Conservation (phyloP, 768 basidiomycete genomes). For the Tulasnella calospora region DNA sequence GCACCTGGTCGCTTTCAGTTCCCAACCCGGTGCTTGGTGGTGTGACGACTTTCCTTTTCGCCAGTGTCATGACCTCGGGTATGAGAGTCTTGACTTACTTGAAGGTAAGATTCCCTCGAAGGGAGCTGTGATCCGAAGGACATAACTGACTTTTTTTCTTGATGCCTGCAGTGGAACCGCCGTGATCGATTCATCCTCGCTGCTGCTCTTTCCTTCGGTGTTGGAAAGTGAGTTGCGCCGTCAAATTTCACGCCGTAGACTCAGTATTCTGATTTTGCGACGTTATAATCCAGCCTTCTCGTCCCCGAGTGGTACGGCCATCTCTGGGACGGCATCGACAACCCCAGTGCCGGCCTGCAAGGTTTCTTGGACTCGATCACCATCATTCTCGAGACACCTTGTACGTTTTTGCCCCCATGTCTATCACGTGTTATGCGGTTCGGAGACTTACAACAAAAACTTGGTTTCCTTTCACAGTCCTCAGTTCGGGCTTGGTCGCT, state of each 20-base stretch:
- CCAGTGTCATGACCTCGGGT: slow-evolving; percentile 66
- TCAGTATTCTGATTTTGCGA: background rate
- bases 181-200: slow-evolving; percentile 35
- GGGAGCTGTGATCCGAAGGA: slow-evolving; percentile 23
- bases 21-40: slow-evolving; percentile 79
- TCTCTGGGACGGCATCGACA: slow-evolving; percentile 59
- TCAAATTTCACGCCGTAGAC: background rate
- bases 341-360: slow-evolving; percentile 51
- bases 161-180: slow-evolving; percentile 46
- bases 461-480: slow-evolving; percentile 39
- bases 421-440: background rate
- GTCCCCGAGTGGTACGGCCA: slow-evolving; percentile 60
- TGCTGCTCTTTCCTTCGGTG: slow-evolving; percentile 35
- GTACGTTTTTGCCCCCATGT: slow-evolving; percentile 43
- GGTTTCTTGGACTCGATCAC: slow-evolving; percentile 74
- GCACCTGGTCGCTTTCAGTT: slow-evolving; percentile 38
- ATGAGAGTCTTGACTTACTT: slow-evolving; percentile 61
- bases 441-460: background rate
- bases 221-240: slow-evolving; percentile 36
- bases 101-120: slow-evolving; percentile 23
- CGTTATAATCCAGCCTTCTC: slow-evolving; percentile 66
- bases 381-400: slow-evolving; percentile 75
- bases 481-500: slow-evolving; percentile 55
- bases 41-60: slow-evolving; percentile 83
- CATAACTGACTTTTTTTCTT: background rate